phyloP scores from a whole-genome alignment of 2,329 filamentous ascomycete species.

The Colletotrichum tropicicola region DNA sequence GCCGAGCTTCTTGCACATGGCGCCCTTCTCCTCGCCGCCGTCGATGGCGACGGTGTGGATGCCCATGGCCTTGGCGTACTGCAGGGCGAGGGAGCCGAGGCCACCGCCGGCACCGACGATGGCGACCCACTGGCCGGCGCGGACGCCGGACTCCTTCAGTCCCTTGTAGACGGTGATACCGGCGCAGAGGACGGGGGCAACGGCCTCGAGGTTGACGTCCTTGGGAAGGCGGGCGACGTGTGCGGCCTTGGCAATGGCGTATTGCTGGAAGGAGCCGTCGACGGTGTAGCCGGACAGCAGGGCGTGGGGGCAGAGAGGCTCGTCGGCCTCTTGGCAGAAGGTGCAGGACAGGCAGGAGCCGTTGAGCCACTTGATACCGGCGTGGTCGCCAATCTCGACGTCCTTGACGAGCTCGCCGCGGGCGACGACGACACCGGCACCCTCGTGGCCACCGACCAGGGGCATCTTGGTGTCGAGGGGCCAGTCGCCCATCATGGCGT shows the following conservation, averaged over 20 bases:
- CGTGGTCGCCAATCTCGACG: conserved; percentile 83
- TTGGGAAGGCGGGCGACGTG: conserved; percentile 87
- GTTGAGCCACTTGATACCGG: conserved; percentile 94
- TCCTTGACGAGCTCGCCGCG: conserved; percentile 80
- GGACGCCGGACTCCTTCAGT: conserved; percentile 82
- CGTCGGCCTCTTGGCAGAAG: conserved; percentile 83
- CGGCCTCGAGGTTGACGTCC: conserved; percentile 76
- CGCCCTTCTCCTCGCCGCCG: conserved; percentile 80
- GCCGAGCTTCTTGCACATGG: conserved; percentile 76
- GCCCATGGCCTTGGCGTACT: conserved; percentile 94
- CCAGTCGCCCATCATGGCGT: conserved; percentile 90
- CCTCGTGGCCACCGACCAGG: conserved; percentile 82
- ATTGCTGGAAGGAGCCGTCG: conserved; percentile 88
- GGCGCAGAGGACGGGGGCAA: conserved; percentile 84
- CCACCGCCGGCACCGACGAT: conserved; percentile 89
- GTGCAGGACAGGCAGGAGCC: conserved; percentile 84
- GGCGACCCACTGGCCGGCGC: conserved; percentile 80
- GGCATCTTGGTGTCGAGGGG: conserved; percentile 84
- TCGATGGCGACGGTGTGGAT: conserved; percentile 84
- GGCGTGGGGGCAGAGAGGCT: conserved; percentile 82
- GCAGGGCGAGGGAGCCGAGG: conserved; percentile 80
- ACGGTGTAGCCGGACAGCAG: conserved; percentile 90
- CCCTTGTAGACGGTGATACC: conserved; percentile 92
- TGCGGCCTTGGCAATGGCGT: conserved; percentile 85
- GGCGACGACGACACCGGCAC: conserved; percentile 85